Evolutionary conservation across 495 filamentous ascomycete species (phyloP).

Genomic region (Aspergillus taichungensis): DNA sequence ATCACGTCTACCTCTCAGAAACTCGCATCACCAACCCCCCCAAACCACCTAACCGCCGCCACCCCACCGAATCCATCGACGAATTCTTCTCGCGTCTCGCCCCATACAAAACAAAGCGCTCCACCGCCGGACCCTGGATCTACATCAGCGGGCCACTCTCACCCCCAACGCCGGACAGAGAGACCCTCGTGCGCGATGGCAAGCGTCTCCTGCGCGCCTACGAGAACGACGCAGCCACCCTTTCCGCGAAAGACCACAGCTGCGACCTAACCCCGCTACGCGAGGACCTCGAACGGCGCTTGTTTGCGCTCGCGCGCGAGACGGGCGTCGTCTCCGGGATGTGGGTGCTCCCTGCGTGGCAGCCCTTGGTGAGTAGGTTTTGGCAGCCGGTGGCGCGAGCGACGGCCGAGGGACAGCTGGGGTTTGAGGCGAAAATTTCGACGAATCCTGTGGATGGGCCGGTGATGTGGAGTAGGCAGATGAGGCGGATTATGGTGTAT

Average conservation of each 20-base stretch:
- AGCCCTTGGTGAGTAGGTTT: constrained; percentile 45
- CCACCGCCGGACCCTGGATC: constrained; percentile 50
- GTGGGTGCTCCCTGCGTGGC: constrained; percentile 74
- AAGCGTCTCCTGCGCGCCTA: constrained; percentile 33
- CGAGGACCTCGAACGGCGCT: constrained; percentile 38
- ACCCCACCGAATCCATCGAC: constrained; percentile 47
- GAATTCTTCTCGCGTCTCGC: constrained; percentile 58
- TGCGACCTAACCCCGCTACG: constrained; percentile 40
- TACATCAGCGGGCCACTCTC: constrained; percentile 49
- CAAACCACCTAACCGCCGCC: constrained; percentile 27
- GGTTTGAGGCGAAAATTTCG: constrained; percentile 61
- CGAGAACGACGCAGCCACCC: constrained; percentile 12
- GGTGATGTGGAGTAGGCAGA: constrained; percentile 15
- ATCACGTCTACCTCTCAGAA: no score
- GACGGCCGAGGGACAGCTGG: constrained; percentile 55
- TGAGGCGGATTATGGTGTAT: constrained; percentile 64
- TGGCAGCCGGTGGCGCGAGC: constrained; percentile 59
- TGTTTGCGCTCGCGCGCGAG: constrained; percentile 48
- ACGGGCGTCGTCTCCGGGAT: constrained; percentile 56
- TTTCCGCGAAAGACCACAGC: no score
- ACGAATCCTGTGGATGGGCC: constrained; percentile 33
- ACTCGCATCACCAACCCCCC: background rate
- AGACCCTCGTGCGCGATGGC: constrained; percentile 37
- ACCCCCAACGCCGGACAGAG: constrained; percentile 20
- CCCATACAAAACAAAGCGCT: constrained; percentile 45